Evolutionary conservation across 495 filamentous ascomycete genomes (phyloP), one percentile per base, ranked within the genome.

Genomic region (Daldinia bambusicola): DNA sequence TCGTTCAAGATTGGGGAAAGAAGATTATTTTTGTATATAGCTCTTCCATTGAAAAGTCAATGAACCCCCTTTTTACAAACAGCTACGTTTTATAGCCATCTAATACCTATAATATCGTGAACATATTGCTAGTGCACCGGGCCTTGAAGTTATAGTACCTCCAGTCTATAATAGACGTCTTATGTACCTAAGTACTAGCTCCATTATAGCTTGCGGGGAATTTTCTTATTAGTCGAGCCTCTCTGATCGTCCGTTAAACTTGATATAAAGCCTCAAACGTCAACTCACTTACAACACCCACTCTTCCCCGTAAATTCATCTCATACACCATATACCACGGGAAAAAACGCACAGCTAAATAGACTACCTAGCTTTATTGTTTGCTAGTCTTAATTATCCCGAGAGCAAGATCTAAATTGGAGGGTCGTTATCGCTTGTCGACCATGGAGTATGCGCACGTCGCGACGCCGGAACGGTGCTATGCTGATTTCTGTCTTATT

Each of bases 401-500:
- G 12, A 30, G 22, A 10, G 10, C 20, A 31, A 14, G 5, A 31
- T 3, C 10, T 26, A 8, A 0, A 14, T 38, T 26, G 10, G 9
- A n/a, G 8, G 4, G 10, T 10, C 1, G 8, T 4, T 14, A 12
- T 56, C 1, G 55, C 30, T 52, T 26, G 4, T 37, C 53, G 9
- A 8, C 20, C 20, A 78, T 73, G 73, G 82, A 84, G 38, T 81
- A 83, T 64, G 63, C 74, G 4, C 70, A 70, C 8, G 78, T 92
- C 57, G 80, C 84, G 7, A 93, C 92, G 0, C 92, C 92, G 3
- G 77, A 82, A 13, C 76, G 80, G 60, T 94, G 92, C 79, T 85
- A 89, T 32, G 93, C 88, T 3, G 93, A 97, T 75, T 95, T 95
- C 75, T 95, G 93, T 77, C 80, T 95, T 55, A 88, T 95, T 70